Base-by-base conservation (phyloP, 768 basidiomycete species). In the Megacollybia marginata region DNA sequence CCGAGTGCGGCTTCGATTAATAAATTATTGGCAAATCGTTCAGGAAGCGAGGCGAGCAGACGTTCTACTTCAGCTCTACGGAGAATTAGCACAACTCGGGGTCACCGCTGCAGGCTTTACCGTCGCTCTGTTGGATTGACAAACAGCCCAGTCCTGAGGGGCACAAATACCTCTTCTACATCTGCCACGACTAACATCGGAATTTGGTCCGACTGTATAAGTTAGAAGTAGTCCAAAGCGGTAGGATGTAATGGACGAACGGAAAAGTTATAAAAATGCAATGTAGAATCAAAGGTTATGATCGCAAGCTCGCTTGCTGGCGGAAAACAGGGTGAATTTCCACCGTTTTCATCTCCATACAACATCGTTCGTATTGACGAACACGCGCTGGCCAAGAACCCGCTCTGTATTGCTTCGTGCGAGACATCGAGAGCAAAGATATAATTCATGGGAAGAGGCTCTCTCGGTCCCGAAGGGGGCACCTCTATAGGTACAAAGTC, bases 361-460 rank as follows among this genome's bases (percentile, higher is more conserved):
- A 97, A 63, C 34, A 83, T 65, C 12, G 73, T 73, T 34, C 75
- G 68, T 19, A 98, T 69, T 3, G 75, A 71, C 13, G 71, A 65
- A 61, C 90, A 92, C 5, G 83, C 79, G 18, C 81, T 71, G 42
- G 67, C 66, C 33, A 94, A 67, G 52, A 93, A 79, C 1, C 92
- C 93, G 2, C 82, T 79, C 36, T 70, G 68, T 1, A 83, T 71
- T 9, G 90, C 75, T 12, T 82, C 81, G 50, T 68, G 65, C 9
- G 88, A 88, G 33, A 94, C 83, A 57, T 99, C 96, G 48, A 99
- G 72, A 0, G 82, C 85, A 56, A 98, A 94, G n/a, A 98, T 66
- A 57, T 82, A 85, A 44, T 82, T 75, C 64, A 97, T 70, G 0
- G 88, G 79, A 44, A 66, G 62, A 2, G 91, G 92, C 44, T 62